Evolutionary conservation across 2,329 filamentous ascomycete species (phyloP).

Genomic region (Verticillium albo-atrum): DNA sequence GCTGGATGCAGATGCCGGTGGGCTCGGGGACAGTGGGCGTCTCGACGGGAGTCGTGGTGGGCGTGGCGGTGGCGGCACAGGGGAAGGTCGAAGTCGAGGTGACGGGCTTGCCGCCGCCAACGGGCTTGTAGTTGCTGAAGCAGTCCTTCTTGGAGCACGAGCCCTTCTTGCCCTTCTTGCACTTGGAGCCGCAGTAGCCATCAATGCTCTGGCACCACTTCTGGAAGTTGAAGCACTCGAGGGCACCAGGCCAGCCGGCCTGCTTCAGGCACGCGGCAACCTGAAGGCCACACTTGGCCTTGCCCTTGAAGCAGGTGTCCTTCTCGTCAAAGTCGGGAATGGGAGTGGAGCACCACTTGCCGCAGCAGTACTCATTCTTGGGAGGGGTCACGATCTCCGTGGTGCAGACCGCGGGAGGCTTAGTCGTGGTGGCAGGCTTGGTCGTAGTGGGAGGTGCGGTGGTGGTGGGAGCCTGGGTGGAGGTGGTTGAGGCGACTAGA

Average conservation of each 20-base stretch:
- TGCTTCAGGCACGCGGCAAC: conserved; percentile 44
- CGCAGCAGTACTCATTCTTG: conserved; percentile 50
- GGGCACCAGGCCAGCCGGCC: conserved; percentile 44
- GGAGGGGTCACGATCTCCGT: conserved; percentile 38
- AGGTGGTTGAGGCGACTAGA: conserved; percentile 6
- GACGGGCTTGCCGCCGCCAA: conserved; percentile 24
- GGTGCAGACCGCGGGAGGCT: conserved; percentile 39
- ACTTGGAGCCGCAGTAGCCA: conserved; percentile 35
- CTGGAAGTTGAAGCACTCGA: conserved; percentile 46
- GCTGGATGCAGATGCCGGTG: conserved; percentile 49
- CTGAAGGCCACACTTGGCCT: conserved; percentile 41
- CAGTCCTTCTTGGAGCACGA: conserved; percentile 39
- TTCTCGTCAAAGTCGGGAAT: conserved; percentile 43
- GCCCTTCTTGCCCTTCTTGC: conserved; percentile 24
- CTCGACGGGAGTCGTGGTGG: conserved; percentile 17
- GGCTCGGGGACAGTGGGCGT: conserved; percentile 35
- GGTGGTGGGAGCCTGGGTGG: conserved; percentile 11
- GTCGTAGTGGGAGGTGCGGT: conserved; percentile 20
- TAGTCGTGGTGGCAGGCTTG: conserved; percentile 25
- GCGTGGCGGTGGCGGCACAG: conserved; percentile 22
- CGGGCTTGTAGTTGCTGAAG: conserved; percentile 34
- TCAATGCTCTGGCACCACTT: conserved; percentile 44
- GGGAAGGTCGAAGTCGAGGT: conserved; percentile 23
- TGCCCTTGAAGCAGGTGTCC: conserved; percentile 34
- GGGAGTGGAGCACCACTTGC: conserved; percentile 47